Base-by-base conservation (phyloP, 2,329 filamentous ascomycete genomes). In the Pseudogymnoascus sp. region DNA sequence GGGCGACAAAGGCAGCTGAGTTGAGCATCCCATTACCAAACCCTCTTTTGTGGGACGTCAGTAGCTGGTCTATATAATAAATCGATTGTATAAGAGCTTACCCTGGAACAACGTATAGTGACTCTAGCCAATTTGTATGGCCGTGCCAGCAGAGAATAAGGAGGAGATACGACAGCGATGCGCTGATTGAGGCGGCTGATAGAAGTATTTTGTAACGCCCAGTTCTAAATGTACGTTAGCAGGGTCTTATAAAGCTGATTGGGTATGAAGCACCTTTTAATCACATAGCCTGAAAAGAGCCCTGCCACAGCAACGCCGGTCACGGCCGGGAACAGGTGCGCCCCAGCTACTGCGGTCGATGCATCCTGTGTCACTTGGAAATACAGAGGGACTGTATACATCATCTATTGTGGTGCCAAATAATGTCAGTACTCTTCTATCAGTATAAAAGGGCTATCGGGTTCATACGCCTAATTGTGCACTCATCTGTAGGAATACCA, bases 321-420 rank as follows among this genome's bases (percentile, higher is more conserved):
- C 0, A 91, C 86, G 0, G 87, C 84, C 0, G 88, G 88, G 41
- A 90, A 79, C 0, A 91, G 75, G 67, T 89, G 84, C 0, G 81
- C 73, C 0, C 81, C 81, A 0, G 87, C 85, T 1, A 76, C 74
- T 0, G 86, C 84, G 48, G 81, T 84, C 0, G 82, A 84, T 2
- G 79, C 80, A 0, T 78, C 75, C 4, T 80, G 75, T 0, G 86
- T 86, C 0, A 87, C 81, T 63, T 88, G 84, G 65, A 90, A 91
- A 73, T 90, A 90, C 0, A 90, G 72, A 0, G 88, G 88, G 0
- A 90, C 80, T 0, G 81, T 80, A 61, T 85, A 86, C 82, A 89
- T 85, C 69, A 86, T 77, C 73, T 79, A 63, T 44, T 9, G 59
- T n/a, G 25, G 10, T 17, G 36, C n/a, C 31, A 21, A 59, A 17